Conservation (phyloP, 2,329 filamentous ascomycete species). For the Cercospora zeina region DNA sequence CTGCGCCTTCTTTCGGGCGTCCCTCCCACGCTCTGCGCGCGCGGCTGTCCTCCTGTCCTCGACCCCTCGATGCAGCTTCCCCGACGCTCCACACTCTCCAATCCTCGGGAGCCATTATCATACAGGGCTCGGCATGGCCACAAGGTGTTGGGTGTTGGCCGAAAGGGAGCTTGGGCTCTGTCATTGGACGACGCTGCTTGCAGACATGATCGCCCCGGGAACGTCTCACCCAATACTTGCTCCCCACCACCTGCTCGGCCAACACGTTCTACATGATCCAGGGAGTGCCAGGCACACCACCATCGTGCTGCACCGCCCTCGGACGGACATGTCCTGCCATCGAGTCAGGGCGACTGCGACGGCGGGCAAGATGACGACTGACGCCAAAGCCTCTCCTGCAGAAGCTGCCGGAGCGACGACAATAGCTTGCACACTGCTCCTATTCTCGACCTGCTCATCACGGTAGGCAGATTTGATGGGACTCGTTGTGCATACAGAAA, state of each 20-base stretch:
- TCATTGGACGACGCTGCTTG: neutral
- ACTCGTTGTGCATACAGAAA: neutral
- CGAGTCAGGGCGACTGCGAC: constrained; percentile 1
- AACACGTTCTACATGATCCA: neutral
- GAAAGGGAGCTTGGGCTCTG: neutral
- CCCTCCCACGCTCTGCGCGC: neutral
- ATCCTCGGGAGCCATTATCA: neutral
- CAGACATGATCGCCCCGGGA: neutral
- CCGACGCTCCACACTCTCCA: neutral
- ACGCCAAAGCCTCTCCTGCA: constrained; percentile 7
- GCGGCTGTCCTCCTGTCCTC: neutral
- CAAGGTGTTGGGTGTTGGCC: constrained; percentile 1
- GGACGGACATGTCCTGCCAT: neutral
- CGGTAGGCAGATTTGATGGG: constrained; percentile 1
- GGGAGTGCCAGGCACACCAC: neutral
- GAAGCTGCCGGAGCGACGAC: constrained; percentile 9
- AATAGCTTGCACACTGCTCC: neutral
- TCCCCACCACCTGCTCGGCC: neutral
- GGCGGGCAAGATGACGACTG: neutral
- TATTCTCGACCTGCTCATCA: constrained; percentile 8
- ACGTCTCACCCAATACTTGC: constrained; percentile 5
- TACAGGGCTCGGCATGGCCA: neutral
- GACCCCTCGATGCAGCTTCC: neutral
- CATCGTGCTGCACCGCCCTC: neutral
- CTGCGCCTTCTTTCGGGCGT: neutral